These are phyloP conservation scores for Crocinoboletus sp. DNA, from an alignment of 1,284 basidiomycete genomes.

Conservation along the genomic window DNA sequence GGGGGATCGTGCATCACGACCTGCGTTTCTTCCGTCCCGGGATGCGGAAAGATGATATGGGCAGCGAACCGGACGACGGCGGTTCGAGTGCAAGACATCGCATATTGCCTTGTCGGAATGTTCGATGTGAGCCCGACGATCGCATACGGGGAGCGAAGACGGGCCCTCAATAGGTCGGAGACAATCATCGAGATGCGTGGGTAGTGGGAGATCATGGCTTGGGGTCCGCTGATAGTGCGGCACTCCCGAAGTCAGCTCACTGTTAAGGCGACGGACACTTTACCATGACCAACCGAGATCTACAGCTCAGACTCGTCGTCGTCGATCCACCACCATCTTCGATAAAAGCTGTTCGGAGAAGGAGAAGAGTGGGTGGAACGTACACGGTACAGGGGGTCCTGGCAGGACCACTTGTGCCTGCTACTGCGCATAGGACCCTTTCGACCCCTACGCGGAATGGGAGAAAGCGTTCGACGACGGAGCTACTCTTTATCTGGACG, in stretches of 20 bases:
- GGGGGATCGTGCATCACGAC: conserved; percentile 24
- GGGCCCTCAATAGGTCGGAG: conserved; percentile 29
- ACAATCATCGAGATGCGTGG: conserved; percentile 26
- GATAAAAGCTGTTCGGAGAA: conserved; percentile 14
- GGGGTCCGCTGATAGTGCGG: conserved; percentile 30
- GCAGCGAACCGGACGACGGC: conserved; percentile 32
- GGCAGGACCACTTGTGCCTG: conserved; percentile 29
- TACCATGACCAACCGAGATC: conserved; percentile 31
- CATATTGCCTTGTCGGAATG: conserved; percentile 30
- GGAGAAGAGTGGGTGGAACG: conserved; percentile 13
- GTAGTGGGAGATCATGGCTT: conserved; percentile 34
- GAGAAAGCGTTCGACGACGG: conserved; percentile 26
- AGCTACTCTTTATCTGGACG: conserved; percentile 25
- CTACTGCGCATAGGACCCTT: conserved; percentile 28
- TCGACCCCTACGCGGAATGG: conserved; percentile 28
- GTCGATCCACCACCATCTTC: conserved; percentile 21
- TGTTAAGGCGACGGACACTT: conserved; percentile 30
- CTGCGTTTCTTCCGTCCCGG: conserved; percentile 27
- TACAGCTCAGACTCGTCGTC: conserved; percentile 27
- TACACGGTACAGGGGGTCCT: conserved; percentile 17
- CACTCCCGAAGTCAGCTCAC: conserved; percentile 28
- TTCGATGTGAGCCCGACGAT: conserved; percentile 32
- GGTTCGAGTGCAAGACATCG: conserved; percentile 29
- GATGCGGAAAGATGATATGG: conserved; percentile 30
- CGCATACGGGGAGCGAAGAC: conserved; percentile 31